Base-by-base conservation (phyloP, 305 asterid species). In the Solanum hybrid region DNA sequence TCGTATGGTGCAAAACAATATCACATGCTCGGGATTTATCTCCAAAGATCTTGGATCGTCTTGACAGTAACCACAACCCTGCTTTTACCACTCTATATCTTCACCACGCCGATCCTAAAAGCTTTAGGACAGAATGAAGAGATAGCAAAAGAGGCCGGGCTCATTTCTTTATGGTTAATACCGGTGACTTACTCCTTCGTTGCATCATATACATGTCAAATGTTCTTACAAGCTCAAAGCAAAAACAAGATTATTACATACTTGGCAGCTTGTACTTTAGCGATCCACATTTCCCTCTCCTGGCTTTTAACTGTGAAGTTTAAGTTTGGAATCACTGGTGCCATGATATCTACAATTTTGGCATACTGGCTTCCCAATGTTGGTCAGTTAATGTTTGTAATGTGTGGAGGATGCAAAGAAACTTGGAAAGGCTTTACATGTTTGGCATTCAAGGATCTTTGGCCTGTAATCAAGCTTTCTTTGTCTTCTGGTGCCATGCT, bases 21-120 rank as follows among this genome's bases (percentile, higher is more conserved):
- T 42, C 95, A 94, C 92, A 95, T 95, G 98, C 96, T 96, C 3
- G 98, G 98, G 14, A 51, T 96, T 24, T 93, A 95, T 92, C 96
- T 96, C 28, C 98, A 95, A 91, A 89, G 97, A 91, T 95, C 98
- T 22, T 96, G 98, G 98, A 89, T 95, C 13, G 89, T 95, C 86
- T 83, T 95, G 82, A n/a, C 69, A 3, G 74, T 92, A 12, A 33
- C 93, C 8, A 51, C 96, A 35, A 91, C 95, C 36, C 36, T 91
- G 6, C 51, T 96, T 3, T 4, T 93, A 24, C 98, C 97, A 0
- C 5, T 95, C 4, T 95, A 92, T 40, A 86, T 93, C 57, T 95
- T 93, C 31, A 93, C 97, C 2, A 36, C 94, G 2, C 96, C 97
- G 0, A 92, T 95, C 90, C 92, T 96, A 13, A 93, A 76, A 92